These are phyloP conservation scores for Psophocarpus tetragonolobus DNA, from an alignment of 306 rosid genomes.

Conservation along the genomic window DNA sequence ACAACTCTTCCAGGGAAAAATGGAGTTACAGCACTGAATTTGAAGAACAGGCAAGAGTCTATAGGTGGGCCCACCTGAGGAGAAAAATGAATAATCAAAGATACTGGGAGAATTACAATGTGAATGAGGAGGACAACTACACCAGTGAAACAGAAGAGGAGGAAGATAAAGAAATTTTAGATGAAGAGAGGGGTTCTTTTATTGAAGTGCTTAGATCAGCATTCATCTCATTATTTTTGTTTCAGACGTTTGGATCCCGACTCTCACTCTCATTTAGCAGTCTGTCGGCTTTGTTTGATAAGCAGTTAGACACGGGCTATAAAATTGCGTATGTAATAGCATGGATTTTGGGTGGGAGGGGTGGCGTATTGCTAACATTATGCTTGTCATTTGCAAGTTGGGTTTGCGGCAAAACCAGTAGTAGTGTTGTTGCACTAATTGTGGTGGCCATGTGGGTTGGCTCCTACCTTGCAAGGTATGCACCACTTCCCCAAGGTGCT, in stretches of 20 bases:
- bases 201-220: constrained; percentile 64
- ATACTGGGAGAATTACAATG: constrained; percentile 45
- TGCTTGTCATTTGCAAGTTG: constrained; percentile 87
- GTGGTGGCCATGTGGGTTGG: constrained; percentile 90
- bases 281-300: constrained; percentile 70
- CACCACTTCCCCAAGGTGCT: constrained; percentile 80
- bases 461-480: constrained; percentile 64
- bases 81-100: constrained; percentile 53
- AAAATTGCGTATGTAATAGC: constrained; percentile 76
- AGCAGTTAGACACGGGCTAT: constrained; percentile 68
- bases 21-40: constrained; percentile 58
- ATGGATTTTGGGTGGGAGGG: constrained; percentile 83
- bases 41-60: constrained; percentile 51
- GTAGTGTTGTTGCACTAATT: constrained; percentile 72
- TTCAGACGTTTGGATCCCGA: constrained; percentile 63
- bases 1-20: constrained; percentile 44
- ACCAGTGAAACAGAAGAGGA: constrained; percentile 45
- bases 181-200: constrained; percentile 60
- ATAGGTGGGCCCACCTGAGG: constrained; percentile 67
- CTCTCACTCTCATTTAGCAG: constrained; percentile 78
- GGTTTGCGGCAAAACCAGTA: constrained; percentile 90
- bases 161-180: constrained; percentile 49
- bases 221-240: constrained; percentile 61
- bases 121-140: constrained; percentile 44
- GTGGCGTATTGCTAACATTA: constrained; percentile 74